Conservation (phyloP, 2,329 filamentous ascomycete species). For the Xylariaceae sp. region DNA sequence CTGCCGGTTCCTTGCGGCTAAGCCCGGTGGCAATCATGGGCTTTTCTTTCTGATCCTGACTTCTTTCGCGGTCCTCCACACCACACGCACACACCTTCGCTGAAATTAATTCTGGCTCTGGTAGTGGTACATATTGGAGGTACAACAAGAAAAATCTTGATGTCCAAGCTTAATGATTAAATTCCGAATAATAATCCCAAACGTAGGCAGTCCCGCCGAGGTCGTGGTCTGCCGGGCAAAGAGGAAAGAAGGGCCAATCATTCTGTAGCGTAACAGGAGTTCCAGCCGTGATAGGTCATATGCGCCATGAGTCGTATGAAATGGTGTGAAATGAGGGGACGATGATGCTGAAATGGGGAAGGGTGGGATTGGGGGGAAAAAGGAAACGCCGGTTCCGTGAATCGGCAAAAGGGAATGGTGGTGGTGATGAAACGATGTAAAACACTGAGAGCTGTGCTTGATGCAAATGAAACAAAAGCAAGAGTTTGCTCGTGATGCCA, state of each 20-base stretch:
- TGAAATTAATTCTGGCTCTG: conserved; percentile 7
- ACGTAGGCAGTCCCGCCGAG: conserved; percentile 9
- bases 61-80: conserved; percentile 10
- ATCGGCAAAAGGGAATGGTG: too few relatives aligned
- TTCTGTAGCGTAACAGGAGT: conserved; percentile 21
- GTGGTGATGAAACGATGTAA: too few relatives aligned
- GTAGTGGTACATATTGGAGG: conserved; percentile 16
- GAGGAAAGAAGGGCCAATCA: conserved; percentile 13
- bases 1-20: neutral
- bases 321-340: neutral
- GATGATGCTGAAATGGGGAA: neutral
- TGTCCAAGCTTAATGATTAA: conserved; percentile 18
- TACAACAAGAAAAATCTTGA: conserved; percentile 4
- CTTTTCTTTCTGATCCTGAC: too few relatives aligned
- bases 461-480: neutral
- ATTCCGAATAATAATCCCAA: conserved; percentile 10
- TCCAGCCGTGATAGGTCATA: conserved; percentile 26
- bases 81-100: conserved; percentile 14
- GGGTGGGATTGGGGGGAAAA: conserved; percentile 1
- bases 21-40: too few relatives aligned
- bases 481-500: neutral
- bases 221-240: conserved; percentile 10
- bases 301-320: conserved; percentile 30
- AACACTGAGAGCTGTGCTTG: too few relatives aligned
- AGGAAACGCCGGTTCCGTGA: neutral